phyloP scores from a whole-genome alignment of 768 basidiomycete genomes.

The Imleria badia region DNA sequence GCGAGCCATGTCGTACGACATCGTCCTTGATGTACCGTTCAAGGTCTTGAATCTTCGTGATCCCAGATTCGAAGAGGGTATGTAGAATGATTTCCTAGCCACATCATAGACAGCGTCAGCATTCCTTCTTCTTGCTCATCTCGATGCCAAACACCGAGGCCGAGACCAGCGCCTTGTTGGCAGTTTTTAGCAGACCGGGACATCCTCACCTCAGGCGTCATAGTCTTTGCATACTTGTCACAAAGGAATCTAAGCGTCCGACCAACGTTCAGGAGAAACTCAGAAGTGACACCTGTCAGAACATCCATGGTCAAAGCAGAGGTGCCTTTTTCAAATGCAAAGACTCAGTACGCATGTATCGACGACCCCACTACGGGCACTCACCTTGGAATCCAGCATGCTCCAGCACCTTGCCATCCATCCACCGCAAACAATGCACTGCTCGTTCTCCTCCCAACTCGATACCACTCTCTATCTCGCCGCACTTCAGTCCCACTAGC shows the following conservation, averaged over 20 bases:
- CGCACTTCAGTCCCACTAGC: slow-evolving; percentile 20
- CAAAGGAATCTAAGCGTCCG: slow-evolving; percentile 77
- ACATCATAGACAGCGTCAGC: slow-evolving; percentile 4
- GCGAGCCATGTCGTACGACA: slow-evolving; percentile 74
- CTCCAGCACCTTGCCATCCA: slow-evolving; percentile 75
- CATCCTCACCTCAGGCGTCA: slow-evolving; percentile 78
- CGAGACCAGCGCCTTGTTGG: neutral
- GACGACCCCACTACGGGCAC: slow-evolving; percentile 21
- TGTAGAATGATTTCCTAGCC: slow-evolving; percentile 91
- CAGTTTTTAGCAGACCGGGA: neutral
- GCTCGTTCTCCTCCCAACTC: slow-evolving; percentile 65
- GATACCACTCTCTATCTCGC: slow-evolving; percentile 26
- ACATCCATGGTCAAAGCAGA: slow-evolving; percentile 78
- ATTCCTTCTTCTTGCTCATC: neutral
- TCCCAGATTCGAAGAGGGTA: slow-evolving; percentile 87
- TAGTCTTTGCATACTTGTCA: slow-evolving; percentile 76
- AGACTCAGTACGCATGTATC: slow-evolving; percentile 1
- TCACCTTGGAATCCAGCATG: slow-evolving; percentile 91
- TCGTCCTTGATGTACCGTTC: slow-evolving; percentile 90
- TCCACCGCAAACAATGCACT: slow-evolving; percentile 67
- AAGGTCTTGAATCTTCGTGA: slow-evolving; percentile 71
- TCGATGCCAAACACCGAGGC: neutral
- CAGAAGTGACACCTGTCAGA: slow-evolving; percentile 69
- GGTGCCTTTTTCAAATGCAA: slow-evolving; percentile 48
- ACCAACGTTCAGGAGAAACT: slow-evolving; percentile 85